Conservation (phyloP, 108 stramenopile species). For the Parietichytrium sp. region DNA sequence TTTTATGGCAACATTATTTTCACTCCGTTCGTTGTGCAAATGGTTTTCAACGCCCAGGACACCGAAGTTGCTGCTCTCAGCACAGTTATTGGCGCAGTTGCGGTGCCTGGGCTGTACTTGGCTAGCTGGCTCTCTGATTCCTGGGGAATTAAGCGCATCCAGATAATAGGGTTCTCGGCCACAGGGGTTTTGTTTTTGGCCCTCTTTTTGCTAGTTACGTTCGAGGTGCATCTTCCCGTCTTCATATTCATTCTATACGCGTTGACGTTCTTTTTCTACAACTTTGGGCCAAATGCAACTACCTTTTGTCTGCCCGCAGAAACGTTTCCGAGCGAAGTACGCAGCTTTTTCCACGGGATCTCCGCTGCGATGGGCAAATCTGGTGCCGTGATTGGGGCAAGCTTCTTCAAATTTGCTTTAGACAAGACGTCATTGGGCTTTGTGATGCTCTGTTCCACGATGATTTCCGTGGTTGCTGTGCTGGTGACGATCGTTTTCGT, state of each 20-base stretch:
- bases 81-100: conserved; percentile 45
- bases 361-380: conserved; percentile 59
- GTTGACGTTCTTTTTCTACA: conserved; percentile 57
- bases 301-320: conserved; percentile 63
- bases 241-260: neutral
- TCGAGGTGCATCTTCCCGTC: neutral
- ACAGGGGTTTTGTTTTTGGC: neutral
- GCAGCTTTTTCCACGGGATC: conserved; percentile 55
- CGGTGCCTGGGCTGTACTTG: conserved; percentile 53
- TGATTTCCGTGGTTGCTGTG: neutral
- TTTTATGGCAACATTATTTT: conserved; percentile 53
- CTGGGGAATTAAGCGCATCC: conserved; percentile 49
- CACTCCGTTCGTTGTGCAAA: neutral
- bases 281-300: conserved; percentile 64
- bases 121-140: conserved; percentile 43
- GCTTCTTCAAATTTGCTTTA: conserved; percentile 4
- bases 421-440: conserved; percentile 5
- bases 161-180: conserved; percentile 48
- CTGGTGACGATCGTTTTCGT: neutral
- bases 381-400: conserved; percentile 33
- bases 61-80: conserved; percentile 42
- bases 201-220: neutral
- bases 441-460: conserved; percentile 31
- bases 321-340: conserved; percentile 58
- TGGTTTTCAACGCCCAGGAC: neutral